Conservation (phyloP, 768 basidiomycete genomes). For the Astraeus odoratus region DNA sequence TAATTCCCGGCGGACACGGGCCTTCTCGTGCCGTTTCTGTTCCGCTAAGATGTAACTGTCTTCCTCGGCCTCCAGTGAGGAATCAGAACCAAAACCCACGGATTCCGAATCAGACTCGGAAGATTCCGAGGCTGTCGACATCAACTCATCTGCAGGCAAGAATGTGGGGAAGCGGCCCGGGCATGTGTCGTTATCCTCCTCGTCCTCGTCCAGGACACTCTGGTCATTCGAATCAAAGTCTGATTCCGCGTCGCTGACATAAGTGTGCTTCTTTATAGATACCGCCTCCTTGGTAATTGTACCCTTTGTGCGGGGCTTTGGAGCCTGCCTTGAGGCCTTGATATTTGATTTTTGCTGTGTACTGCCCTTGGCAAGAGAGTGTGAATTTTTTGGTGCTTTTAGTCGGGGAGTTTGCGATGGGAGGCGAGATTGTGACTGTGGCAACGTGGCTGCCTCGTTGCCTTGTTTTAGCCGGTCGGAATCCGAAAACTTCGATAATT, state of each 20-base stretch:
- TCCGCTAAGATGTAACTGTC: slow-evolving; percentile 51
- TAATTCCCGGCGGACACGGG: slow-evolving; percentile 55
- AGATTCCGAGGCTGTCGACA: slow-evolving; percentile 44
- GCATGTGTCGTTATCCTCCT: slow-evolving; percentile 26
- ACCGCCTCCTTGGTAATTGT: slow-evolving; percentile 23
- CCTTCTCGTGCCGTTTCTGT: slow-evolving; percentile 37
- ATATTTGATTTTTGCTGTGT: slow-evolving; percentile 22
- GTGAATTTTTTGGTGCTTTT: slow-evolving; percentile 19
- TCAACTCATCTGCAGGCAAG: slow-evolving; percentile 54
- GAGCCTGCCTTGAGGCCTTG: slow-evolving; percentile 26
- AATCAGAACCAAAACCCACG: slow-evolving; percentile 44
- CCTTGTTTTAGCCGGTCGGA: slow-evolving; percentile 18
- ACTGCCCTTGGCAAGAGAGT: slow-evolving; percentile 14
- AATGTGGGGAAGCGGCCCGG: slow-evolving; percentile 56
- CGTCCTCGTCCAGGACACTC: slow-evolving; percentile 27
- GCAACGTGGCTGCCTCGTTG: slow-evolving; percentile 30
- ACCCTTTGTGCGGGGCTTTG: slow-evolving; percentile 35
- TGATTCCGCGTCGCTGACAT: slow-evolving; percentile 15
- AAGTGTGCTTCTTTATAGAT: slow-evolving; percentile 13
- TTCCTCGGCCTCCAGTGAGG: slow-evolving; percentile 54
- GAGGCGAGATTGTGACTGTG: slow-evolving; percentile 31
- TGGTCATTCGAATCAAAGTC: slow-evolving; percentile 30
- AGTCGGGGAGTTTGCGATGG: slow-evolving; percentile 19
- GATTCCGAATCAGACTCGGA: slow-evolving; percentile 29
- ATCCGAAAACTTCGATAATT: slow-evolving; percentile 10